Evolutionary conservation across 2,329 filamentous ascomycete genomes (phyloP).

Genomic region (Cucurbitaria berberidis): DNA sequence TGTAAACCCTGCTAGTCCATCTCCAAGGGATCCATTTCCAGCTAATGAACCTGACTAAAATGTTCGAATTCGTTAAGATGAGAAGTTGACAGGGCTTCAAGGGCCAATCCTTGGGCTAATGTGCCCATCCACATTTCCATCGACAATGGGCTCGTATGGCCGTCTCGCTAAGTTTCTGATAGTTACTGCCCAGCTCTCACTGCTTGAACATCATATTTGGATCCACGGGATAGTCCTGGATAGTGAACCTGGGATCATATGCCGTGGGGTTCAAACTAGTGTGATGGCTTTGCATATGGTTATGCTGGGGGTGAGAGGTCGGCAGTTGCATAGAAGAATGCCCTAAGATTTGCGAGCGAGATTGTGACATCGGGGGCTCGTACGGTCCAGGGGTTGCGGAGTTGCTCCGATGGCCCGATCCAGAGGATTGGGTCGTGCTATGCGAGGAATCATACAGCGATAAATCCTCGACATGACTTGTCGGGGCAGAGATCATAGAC

Average conservation of each 20-base stretch:
- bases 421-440: conserved; percentile 40
- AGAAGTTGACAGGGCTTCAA: no score
- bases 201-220: conserved; percentile 46
- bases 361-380: conserved; percentile 36
- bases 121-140: neutral
- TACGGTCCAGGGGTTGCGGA: conserved; percentile 45
- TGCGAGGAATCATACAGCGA: conserved; percentile 45
- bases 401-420: conserved; percentile 39
- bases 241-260: conserved; percentile 43
- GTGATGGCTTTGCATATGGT: conserved; percentile 41
- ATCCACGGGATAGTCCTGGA: conserved; percentile 44
- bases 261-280: conserved; percentile 35
- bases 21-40: neutral
- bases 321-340: conserved; percentile 32
- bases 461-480: conserved; percentile 44
- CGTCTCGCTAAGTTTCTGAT: neutral
- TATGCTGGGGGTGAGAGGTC: conserved; percentile 33
- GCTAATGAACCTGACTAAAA: neutral
- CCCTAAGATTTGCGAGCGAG: conserved; percentile 31
- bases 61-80: neutral
- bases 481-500: conserved; percentile 37
- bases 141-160: neutral
- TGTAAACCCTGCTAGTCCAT: neutral
- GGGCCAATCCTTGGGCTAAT: neutral
- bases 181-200: conserved; percentile 4